Conservation (phyloP, 306 rosid species). For the Fragaria vesca region DNA sequence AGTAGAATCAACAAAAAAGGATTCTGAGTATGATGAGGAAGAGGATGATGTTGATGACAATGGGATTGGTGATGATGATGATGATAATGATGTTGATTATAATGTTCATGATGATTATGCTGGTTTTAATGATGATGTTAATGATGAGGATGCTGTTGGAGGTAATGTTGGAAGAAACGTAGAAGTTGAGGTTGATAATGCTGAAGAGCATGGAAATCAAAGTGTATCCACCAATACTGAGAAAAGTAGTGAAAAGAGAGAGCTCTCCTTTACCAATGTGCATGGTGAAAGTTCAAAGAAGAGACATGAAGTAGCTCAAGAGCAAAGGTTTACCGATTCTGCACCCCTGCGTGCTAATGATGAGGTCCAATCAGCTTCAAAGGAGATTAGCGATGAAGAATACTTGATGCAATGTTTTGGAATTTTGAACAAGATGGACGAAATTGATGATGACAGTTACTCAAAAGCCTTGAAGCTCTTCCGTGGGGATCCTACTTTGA, state of each 20-base stretch:
- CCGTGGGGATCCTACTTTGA: not conserved
- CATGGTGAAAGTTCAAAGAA: not conserved
- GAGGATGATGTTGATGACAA: not conserved
- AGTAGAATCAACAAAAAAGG: not conserved
- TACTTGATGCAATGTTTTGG: conserved; percentile 9
- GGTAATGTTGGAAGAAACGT: not conserved
- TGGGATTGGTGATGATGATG: not conserved
- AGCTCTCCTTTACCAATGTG: not conserved
- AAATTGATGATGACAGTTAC: conserved; percentile 8
- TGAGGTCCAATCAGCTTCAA: not conserved
- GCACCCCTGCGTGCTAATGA: not conserved
- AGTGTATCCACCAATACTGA: not conserved
- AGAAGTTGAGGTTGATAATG: not conserved
- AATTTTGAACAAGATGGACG: conserved; percentile 6
- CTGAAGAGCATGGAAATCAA: not conserved
- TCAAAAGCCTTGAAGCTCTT: conserved; percentile 14
- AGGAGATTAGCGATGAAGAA: not conserved
- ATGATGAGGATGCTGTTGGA: not conserved
- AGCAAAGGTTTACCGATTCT: not conserved
- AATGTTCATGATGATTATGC: not conserved
- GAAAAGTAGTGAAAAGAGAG: conserved; percentile 3
- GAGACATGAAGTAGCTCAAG: not conserved
- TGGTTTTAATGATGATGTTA: not conserved
- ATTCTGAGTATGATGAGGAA: not conserved
- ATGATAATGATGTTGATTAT: not conserved